Evolutionary conservation across 2,329 filamentous ascomycete species (phyloP), one percentile per base, ranked within the genome.

Genomic region (Pseudogymnoascus sp.): DNA sequence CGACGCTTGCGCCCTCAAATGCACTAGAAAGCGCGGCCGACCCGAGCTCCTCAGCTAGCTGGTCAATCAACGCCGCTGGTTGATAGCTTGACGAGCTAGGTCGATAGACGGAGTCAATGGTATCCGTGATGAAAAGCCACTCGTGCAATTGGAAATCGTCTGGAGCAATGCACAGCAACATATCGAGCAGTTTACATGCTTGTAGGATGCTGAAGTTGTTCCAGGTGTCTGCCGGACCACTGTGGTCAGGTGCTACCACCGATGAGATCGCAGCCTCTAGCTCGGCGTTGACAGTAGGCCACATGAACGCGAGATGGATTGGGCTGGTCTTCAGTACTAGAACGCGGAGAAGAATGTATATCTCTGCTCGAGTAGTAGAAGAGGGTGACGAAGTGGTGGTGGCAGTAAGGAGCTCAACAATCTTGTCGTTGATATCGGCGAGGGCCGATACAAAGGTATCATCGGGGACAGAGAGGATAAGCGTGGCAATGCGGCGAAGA

Each of bases 101-200:
- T 11, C 90, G 86, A 75, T 99, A 96, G 35, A 99, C 90, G 1
- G 94, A 92, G 70, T 99, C 94, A 66, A 97, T 92, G 12, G 93
- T 97, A 74, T 99, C 94, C 1, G 92, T 96, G 62, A 99, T 87
- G 74, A 96, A 99, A 3, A 97, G 84, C 94, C 94, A 99, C 78
- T 97, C 91, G 70, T 96, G 89, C n/a, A 97, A 83, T 74, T 97
- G 94, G 76, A 97, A 99, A 73, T 99, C 94, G 68, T 99, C 94
- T 0, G 92, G 93, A 4, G 90, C 88, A 6, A 92, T 80, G 45
- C 91, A 87, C 12, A 97, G 83, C n/a, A 99, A 80, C 19, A 92
- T 80, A 71, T 99, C 94, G 3, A 99, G 82, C 2, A 99, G 81
- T 72, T 97, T 99, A 77, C 92, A 97, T 0, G 92, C 92, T 73